A percentile compares a stretch with the other conserved stretches of the same genome.
Evolutionary conservation across 2,329 filamentous ascomycete genomes (phyloP).

Genomic region (Colletotrichum tropicale): DNA sequence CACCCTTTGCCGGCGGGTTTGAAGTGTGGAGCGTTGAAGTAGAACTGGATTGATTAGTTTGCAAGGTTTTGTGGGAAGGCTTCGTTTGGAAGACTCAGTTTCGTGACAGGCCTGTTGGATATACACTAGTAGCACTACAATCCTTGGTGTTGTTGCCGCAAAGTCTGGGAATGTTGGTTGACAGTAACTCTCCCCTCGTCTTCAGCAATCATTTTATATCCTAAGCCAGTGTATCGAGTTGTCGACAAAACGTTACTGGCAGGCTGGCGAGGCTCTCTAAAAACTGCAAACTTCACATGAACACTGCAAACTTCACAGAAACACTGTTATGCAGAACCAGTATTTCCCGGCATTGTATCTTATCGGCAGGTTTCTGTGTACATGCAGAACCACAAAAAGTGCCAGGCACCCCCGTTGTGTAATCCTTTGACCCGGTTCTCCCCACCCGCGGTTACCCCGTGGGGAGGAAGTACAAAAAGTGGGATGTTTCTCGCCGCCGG

Average conservation of each 20-base stretch:
- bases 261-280: background rate
- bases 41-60: background rate
- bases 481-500: background rate
- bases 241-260: background rate
- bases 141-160: background rate
- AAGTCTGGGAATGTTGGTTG: background rate
- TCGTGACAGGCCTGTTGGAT: background rate
- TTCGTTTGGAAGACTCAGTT: background rate
- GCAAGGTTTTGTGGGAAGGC: background rate
- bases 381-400: background rate
- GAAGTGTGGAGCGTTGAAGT: background rate
- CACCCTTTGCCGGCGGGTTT: background rate
- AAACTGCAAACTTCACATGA: background rate
- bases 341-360: background rate
- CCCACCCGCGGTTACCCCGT: background rate
- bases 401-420: background rate
- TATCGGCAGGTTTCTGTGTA: background rate
- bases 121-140: background rate
- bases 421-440: background rate
- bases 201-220: background rate
- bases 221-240: fast-evolving
- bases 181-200: fast-evolving
- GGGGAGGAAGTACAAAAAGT: background rate
- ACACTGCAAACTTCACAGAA: background rate
- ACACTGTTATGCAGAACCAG: background rate